Base-by-base conservation (phyloP, 2,329 filamentous ascomycete species). In the Fusarium sp. region DNA sequence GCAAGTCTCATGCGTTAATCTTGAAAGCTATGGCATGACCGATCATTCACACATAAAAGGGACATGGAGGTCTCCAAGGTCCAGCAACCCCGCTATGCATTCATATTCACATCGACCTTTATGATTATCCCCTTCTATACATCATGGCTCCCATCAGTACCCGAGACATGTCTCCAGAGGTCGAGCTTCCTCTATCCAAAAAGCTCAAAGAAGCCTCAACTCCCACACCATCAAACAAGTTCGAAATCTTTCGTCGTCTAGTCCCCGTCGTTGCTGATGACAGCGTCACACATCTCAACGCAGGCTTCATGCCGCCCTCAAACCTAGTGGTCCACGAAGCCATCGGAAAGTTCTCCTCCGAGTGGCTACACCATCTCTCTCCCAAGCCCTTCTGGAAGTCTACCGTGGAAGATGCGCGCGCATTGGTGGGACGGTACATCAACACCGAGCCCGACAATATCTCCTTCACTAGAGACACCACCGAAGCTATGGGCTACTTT, bases 401-500 rank as follows among this genome's bases (percentile, higher is more conserved):
- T 1, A 46, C 50, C 1, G 61, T 61, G 2, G 73, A 75, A 43
- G 71, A 72, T 11, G 60, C 73, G n/a, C 66, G 75, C 0, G 30
- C 52, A 2, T 65, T 78, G 0, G 8, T 80, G 6, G 78, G 65
- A 2, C 59, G 68, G 9, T 78, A 77, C 57, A 74, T 80, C 68
- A 74, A 76, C 41, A 67, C 77, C n/a, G 62, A 75, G 3, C 53
- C 66, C 1, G 51, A 66, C 0, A 59, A 68, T 2, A 66, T 80
- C 15, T 74, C 76, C 3, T 76, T 80, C 44, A 78, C 76, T 1
- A 72, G 77, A 3, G 77, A 80, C 50, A 80, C 78, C 0, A 80
- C 78, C 2, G 78, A 80, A 44, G 78, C 67, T 0, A 61, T 79
- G 0, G 73, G 73, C 3, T 60, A 55, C 31, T 79, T 80, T 58